Percentiles rank a stretch among this genome's conserved stretches.
Evolutionary conservation across 1,139 yeast species (phyloP).

Genomic region (Diutina pseudorugosa): DNA sequence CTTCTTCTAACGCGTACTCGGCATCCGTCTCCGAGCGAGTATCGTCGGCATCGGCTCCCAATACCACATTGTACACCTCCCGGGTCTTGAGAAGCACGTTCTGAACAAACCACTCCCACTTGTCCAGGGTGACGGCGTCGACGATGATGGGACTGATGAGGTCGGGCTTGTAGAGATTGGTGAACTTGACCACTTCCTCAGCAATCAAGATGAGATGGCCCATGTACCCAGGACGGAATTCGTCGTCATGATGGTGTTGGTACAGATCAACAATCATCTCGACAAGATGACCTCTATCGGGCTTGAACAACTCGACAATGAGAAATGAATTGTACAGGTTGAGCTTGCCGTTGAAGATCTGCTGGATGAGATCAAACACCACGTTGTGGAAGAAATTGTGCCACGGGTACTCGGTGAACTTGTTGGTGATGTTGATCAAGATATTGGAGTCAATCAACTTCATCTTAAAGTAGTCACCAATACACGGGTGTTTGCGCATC

Average conservation of each 20-base stretch:
- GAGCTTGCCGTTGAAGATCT: constrained; percentile 35
- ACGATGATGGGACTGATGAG: constrained; percentile 33
- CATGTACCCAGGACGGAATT: constrained; percentile 34
- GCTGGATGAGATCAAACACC: constrained; percentile 37
- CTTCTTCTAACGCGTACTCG: constrained; percentile 5
- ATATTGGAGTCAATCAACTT: constrained; percentile 29
- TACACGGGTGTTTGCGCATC: constrained; percentile 25
- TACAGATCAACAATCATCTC: constrained; percentile 23
- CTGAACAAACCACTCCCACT: constrained; percentile 36
- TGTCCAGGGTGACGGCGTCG: constrained; percentile 22
- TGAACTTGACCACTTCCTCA: constrained; percentile 38
- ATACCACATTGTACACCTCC: constrained; percentile 33
- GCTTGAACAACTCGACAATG: constrained; percentile 29
- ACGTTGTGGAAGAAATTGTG: constrained; percentile 40
- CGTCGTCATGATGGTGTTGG: constrained; percentile 9
- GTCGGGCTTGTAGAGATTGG: constrained; percentile 37
- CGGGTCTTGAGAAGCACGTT: constrained; percentile 32
- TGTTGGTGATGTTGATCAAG: constrained; percentile 20
- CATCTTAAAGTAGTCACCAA: constrained; percentile 34
- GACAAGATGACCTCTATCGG: constrained; percentile 21
- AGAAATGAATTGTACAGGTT: constrained; percentile 36
- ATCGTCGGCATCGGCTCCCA: constrained; percentile 26
- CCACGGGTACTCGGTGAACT: constrained; percentile 32
- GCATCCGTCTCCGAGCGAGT: constrained; percentile 10
- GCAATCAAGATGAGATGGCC: constrained; percentile 36